A percentile compares a stretch with the other conserved stretches of the same genome.
phyloP scores from a whole-genome alignment of 305 asterid species.

The Solanum chacoense region DNA sequence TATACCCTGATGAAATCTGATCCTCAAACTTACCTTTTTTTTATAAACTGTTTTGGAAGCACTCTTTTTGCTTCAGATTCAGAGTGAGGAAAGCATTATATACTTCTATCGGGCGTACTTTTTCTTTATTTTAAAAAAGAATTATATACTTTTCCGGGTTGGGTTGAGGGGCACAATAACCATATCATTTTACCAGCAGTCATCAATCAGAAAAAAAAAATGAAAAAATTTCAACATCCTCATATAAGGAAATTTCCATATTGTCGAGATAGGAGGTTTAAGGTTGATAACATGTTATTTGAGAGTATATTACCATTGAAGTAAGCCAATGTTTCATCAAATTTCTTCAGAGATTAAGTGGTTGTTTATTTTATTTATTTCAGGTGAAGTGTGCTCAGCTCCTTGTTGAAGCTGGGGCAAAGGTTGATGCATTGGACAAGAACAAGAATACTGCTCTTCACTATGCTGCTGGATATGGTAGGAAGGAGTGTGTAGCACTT shows the following conservation, averaged over 20 bases:
- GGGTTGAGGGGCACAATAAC: not conserved
- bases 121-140: not conserved
- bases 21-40: not conserved
- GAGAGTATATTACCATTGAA: not conserved
- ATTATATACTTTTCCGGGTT: not conserved
- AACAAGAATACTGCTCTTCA: constrained; percentile 98
- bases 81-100: not conserved
- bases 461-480: constrained; percentile 95
- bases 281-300: not conserved
- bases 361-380: constrained; percentile 3
- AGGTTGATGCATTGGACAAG: constrained; percentile 91
- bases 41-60: not conserved
- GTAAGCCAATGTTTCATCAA: not conserved
- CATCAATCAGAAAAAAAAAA: not conserved
- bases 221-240: not conserved
- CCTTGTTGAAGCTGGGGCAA: constrained; percentile 92
- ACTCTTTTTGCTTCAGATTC: not conserved
- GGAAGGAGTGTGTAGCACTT: constrained; percentile 87
- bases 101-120: not conserved
- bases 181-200: not conserved
- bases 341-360: not conserved
- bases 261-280: not conserved
- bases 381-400: constrained; percentile 81
- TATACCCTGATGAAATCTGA: not conserved
- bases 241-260: not conserved